These are phyloP conservation scores for Ophiostoma triangulosporum DNA, from an alignment of 2,329 filamentous ascomycete genomes.

Conservation along the genomic window DNA sequence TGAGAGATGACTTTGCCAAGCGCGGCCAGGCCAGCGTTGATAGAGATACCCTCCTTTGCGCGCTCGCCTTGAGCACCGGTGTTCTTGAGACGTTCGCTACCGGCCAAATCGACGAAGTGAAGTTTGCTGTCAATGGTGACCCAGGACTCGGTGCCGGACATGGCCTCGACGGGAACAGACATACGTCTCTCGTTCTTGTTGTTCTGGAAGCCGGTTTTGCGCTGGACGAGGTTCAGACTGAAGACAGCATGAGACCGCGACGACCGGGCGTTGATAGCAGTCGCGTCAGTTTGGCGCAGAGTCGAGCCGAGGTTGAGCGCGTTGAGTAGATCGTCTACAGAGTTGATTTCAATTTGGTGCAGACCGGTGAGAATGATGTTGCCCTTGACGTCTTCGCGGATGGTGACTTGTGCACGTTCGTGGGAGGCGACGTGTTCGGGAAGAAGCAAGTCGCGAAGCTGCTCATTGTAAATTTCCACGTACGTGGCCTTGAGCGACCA, in stretches of 20 bases:
- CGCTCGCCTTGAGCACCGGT: conserved; percentile 90
- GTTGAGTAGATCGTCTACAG: conserved; percentile 77
- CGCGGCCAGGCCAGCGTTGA: conserved; percentile 89
- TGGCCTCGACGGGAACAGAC: conserved; percentile 72
- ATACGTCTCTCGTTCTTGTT: conserved; percentile 63
- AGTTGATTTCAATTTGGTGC: conserved; percentile 77
- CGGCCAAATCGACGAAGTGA: conserved; percentile 94
- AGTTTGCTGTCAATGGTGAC: conserved; percentile 95
- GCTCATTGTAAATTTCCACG: conserved; percentile 96
- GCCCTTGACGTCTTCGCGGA: conserved; percentile 86
- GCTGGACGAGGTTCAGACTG: conserved; percentile 83
- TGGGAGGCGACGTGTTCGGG: conserved; percentile 54
- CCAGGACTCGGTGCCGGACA: conserved; percentile 53
- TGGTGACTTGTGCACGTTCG: conserved; percentile 71
- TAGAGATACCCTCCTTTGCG: conserved; percentile 92
- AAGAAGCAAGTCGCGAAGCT: conserved; percentile 77
- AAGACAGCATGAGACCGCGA: conserved; percentile 97
- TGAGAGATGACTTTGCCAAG: conserved; percentile 98
- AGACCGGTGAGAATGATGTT: conserved; percentile 89
- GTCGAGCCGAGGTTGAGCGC: conserved; percentile 85
- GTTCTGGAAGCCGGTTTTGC: conserved; percentile 46
- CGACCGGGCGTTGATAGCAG: conserved; percentile 93
- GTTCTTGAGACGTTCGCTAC: conserved; percentile 93
- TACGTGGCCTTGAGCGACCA: conserved; percentile 94
- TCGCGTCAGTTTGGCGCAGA: conserved; percentile 92